A percentile compares a stretch with the other conserved stretches of the same genome.
Evolutionary conservation across 495 filamentous ascomycete genomes (phyloP).

Genomic region (Annulohypoxylon moriforme): DNA sequence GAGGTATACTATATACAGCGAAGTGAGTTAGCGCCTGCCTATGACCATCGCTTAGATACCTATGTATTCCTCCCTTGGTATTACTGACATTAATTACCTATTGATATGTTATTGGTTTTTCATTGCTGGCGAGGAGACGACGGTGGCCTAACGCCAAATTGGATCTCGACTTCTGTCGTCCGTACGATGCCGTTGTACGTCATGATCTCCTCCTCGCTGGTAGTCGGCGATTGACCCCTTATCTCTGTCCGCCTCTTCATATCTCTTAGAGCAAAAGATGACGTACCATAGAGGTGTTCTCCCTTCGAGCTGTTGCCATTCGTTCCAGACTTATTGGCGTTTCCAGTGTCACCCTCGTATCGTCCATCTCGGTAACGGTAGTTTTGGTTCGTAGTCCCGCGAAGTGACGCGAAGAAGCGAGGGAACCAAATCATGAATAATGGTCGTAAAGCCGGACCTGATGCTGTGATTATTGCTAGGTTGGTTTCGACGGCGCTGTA

Average conservation of each 20-base stretch:
- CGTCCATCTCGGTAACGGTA: constrained; percentile 31
- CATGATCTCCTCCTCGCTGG: constrained; percentile 59
- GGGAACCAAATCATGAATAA: constrained; percentile 59
- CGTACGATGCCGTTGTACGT: constrained; percentile 58
- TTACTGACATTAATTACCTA: constrained; percentile 18
- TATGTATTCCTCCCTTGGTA: neutral
- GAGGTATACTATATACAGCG: constrained; percentile 16
- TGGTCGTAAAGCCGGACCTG: constrained; percentile 55
- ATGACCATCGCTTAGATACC: neutral
- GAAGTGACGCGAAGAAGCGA: constrained; percentile 45
- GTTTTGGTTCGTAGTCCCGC: constrained; percentile 36
- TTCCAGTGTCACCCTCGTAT: constrained; percentile 32
- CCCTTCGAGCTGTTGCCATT: constrained; percentile 21
- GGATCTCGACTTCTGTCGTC: constrained; percentile 51
- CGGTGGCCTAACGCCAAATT: constrained; percentile 29
- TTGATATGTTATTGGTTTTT: neutral
- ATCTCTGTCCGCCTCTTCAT: constrained; percentile 51
- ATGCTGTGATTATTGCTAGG: constrained; percentile 65
- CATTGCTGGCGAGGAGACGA: constrained; percentile 8
- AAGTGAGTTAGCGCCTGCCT: constrained; percentile 6
- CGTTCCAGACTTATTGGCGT: constrained; percentile 34
- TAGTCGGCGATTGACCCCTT: constrained; percentile 50
- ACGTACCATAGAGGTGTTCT: constrained; percentile 29
- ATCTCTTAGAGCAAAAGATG: constrained; percentile 46
- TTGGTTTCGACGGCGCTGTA: constrained; percentile 66